Evolutionary conservation across 2,329 filamentous ascomycete species (phyloP).

Genomic region (Ophiocordyceps robertsii): DNA sequence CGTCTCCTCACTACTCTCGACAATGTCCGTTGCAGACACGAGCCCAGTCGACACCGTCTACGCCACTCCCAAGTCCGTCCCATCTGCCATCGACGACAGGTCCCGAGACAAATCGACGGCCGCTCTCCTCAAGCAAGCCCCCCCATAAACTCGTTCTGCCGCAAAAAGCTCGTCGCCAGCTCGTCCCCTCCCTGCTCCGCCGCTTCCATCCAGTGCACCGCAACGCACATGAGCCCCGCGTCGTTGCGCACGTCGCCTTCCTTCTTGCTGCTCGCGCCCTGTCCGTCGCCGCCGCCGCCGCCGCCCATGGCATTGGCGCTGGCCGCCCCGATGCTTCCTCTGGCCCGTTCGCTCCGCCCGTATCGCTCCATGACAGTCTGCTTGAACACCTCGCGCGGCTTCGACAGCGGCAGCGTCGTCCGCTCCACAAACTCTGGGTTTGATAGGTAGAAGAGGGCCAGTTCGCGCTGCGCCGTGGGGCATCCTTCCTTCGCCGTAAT

Average conservation of each 20-base stretch:
- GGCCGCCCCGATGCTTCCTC: slow-evolving; percentile 9
- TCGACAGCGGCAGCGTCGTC: slow-evolving; percentile 71
- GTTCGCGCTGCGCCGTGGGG: slow-evolving; percentile 76
- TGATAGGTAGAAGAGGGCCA: slow-evolving; percentile 86
- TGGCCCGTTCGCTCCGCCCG: slow-evolving; percentile 23
- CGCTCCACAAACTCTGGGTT: slow-evolving; percentile 75
- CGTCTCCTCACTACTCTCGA: no score
- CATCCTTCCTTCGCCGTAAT: slow-evolving; percentile 84
- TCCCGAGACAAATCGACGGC: no score
- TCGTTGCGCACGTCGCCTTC: slow-evolving; percentile 52
- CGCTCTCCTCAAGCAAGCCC: slow-evolving; percentile 12
- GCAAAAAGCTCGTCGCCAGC: slow-evolving; percentile 68
- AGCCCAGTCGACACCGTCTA: no score
- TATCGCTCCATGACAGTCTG: slow-evolving; percentile 67
- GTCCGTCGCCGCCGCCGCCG: slow-evolving; percentile 10
- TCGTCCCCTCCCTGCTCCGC: slow-evolving; percentile 78
- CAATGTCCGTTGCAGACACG: no score
- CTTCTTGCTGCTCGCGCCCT: slow-evolving; percentile 16
- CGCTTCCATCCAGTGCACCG: slow-evolving; percentile 94
- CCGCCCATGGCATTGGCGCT: slow-evolving; percentile 10
- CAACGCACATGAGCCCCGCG: slow-evolving; percentile 81
- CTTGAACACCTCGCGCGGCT: slow-evolving; percentile 82
- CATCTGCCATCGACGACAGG: no score
- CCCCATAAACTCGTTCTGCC: slow-evolving; percentile 42
- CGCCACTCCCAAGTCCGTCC: no score